Evolutionary conservation across 352 stramenopile genomes (phyloP), one percentile per base, ranked within the genome.

Genomic region (Blastocystis sp.): DNA sequence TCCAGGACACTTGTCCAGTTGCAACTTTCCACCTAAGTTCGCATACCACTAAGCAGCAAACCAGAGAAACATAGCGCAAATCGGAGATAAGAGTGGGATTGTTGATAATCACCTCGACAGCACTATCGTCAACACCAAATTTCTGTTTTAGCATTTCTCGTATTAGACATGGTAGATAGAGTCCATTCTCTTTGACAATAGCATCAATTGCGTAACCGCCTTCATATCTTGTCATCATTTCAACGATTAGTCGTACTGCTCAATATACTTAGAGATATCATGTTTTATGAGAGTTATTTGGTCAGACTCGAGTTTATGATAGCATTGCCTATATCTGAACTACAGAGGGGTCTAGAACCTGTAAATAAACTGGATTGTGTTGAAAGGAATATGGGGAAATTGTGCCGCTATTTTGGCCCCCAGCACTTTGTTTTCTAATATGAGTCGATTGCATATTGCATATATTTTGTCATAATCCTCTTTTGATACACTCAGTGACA

Each of bases 361-460:
- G 47, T 84, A 84, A 26, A 84, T 47, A 15, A 66, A 61, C 26
- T 84, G 73, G 18, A 84, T 84, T 6, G 43, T 66, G 15, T 84
- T 84, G 29, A 66, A 84, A n/a, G 73, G 73, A 18, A 84, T 41
- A 8, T 26, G 59, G 3, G 73, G 73, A 45, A 84, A 84, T 3
- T 61, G 73, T n/a, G 73, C 26, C 4, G 73, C 73, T n/a, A 66
- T 53, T 66, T 68, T 66, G 15, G 73, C 39, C 6, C 45, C 55
- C 47, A 84, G 47, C 13, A 26, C 26, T 20, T 45, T 34, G 53
- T 84, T 64, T 9, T 29, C 56, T 18, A 37, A 26, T 29, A 84
- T 84, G 0, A 84, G 50, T 23, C 34, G 53, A 15, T 23, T 68
- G 50, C 73, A 84, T n/a, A 66, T 15, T 11, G 59, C 34, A 11